Evolutionary conservation across 768 basidiomycete species (phyloP), one percentile per base, ranked within the genome.

Genomic region (Naematelia aurantialba): DNA sequence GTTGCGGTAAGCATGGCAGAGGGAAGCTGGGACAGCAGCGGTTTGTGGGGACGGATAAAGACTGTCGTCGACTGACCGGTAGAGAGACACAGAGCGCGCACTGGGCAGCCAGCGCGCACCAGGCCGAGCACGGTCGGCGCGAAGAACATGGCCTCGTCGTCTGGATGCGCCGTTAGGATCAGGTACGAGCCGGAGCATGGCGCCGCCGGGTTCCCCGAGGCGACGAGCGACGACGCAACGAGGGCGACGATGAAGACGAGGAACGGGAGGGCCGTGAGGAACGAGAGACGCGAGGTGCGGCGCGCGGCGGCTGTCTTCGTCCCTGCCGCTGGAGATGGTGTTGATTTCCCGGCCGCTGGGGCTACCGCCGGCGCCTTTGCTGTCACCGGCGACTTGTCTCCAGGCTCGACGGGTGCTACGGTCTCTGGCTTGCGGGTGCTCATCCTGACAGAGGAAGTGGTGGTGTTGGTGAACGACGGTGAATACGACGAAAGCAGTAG

Each of bases 141-240:
- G 74, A 97, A 97, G 81, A 97, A 97, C 82, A 93, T 83, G 74
- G 85, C 86, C 79, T 96, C 92, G 73, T 97, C 92, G 72, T 96
- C 92, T 1, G 92, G 92, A 73, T 97, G 92, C 25, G 92, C 91
- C 0, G 92, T 94, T 46, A 97, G 76, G 2, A 96, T 55, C n/a
- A 76, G 45, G 4, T 56, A 47, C 13, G 31, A 14, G 3, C 52
- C 19, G 19, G 27, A 45, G 13, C 24, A 30, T 31, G 4, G 27
- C 3, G 52, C 17, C 14, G 29, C 17, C 21, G 30, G 52, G 11
- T 11, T 47, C 8, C 19, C 25, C n/a, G 19, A 21, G 19, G n/a
- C 19, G 8, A 47, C 8, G 21, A 11, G 8, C 21, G 46, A 26
- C 8, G 46, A 26, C 8, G 19, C n/a, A 19, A 26, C 8, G 46